Evolutionary conservation across 352 stramenopile species (phyloP).

Genomic region (Thalassiosira hispida): DNA sequence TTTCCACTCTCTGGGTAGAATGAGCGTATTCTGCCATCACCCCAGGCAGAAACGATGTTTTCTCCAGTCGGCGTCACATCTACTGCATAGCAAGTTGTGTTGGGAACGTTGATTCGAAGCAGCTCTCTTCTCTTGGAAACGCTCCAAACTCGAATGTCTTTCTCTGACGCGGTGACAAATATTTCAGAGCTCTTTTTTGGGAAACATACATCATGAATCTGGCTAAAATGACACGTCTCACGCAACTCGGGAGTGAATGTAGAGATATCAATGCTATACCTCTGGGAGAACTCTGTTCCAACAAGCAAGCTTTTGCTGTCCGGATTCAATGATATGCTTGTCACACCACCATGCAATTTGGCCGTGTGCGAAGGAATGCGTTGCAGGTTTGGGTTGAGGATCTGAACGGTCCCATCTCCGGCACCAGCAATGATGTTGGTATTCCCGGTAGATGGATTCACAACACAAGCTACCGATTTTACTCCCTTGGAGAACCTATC

Average conservation of each 20-base stretch:
- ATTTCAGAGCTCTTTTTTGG: slow-evolving; percentile 91
- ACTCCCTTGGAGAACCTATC: slow-evolving; percentile 93
- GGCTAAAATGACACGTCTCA: slow-evolving; percentile 63
- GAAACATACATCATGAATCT: slow-evolving; percentile 95
- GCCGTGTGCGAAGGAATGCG: slow-evolving; percentile 85
- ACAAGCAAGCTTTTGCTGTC: slow-evolving; percentile 87
- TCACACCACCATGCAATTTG: slow-evolving; percentile 91
- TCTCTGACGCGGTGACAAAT: slow-evolving; percentile 93
- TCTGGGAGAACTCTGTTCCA: slow-evolving; percentile 93
- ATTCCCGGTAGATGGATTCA: slow-evolving; percentile 85
- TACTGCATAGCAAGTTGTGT: slow-evolving; percentile 95
- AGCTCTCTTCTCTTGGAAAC: slow-evolving; percentile 91
- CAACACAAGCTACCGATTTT: slow-evolving; percentile 89
- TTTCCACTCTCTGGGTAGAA: slow-evolving; percentile 96
- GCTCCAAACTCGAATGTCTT: slow-evolving; percentile 96
- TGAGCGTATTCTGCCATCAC: slow-evolving; percentile 95
- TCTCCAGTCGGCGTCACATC: slow-evolving; percentile 89
- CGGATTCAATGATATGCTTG: slow-evolving; percentile 86
- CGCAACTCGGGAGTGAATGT: slow-evolving; percentile 83
- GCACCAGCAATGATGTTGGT: slow-evolving; percentile 92
- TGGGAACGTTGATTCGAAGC: slow-evolving; percentile 95
- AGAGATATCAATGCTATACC: slow-evolving; percentile 87
- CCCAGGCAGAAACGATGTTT: slow-evolving; percentile 94
- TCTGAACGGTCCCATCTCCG: slow-evolving; percentile 90
- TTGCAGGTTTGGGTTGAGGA: slow-evolving; percentile 87